Percentiles rank a stretch among this genome's conserved stretches.
Evolutionary conservation across 2,329 filamentous ascomycete species (phyloP).

Genomic region (Neurospora sp.): DNA sequence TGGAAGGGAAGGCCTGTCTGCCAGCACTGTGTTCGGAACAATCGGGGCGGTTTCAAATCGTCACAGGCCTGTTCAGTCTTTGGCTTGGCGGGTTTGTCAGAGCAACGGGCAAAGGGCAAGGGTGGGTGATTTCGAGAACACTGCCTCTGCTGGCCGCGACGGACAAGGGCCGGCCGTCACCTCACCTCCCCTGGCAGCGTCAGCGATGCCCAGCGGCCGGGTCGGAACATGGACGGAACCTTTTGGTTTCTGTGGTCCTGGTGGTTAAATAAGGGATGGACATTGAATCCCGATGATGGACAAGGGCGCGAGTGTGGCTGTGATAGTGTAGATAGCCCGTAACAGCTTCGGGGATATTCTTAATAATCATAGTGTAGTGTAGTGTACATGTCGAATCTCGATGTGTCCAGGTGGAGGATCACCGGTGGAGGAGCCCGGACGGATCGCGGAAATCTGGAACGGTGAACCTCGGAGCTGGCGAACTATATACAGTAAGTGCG

Average conservation of each 20-base stretch:
- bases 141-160: not conserved
- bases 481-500: not conserved
- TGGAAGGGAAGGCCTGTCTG: not conserved
- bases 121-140: not conserved
- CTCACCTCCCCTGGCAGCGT: not conserved
- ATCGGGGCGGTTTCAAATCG: conserved; percentile 7
- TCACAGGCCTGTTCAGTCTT: not conserved
- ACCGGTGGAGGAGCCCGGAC: not conserved
- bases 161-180: not conserved
- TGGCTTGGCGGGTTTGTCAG: not conserved
- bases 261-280: not conserved
- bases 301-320: not conserved
- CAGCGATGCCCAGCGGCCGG: not conserved
- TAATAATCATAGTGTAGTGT: not conserved
- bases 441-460: not conserved
- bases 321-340: not conserved
- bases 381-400: not conserved
- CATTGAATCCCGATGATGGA: not conserved
- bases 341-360: not conserved
- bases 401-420: not conserved
- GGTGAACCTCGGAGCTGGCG: not conserved
- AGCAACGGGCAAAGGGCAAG: not conserved
- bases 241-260: not conserved
- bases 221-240: not conserved
- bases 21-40: conserved; percentile 19